A percentile compares a stretch with the other conserved stretches of the same genome.
Evolutionary conservation across 495 filamentous ascomycete species (phyloP).

Genomic region (Xylaria castorea): DNA sequence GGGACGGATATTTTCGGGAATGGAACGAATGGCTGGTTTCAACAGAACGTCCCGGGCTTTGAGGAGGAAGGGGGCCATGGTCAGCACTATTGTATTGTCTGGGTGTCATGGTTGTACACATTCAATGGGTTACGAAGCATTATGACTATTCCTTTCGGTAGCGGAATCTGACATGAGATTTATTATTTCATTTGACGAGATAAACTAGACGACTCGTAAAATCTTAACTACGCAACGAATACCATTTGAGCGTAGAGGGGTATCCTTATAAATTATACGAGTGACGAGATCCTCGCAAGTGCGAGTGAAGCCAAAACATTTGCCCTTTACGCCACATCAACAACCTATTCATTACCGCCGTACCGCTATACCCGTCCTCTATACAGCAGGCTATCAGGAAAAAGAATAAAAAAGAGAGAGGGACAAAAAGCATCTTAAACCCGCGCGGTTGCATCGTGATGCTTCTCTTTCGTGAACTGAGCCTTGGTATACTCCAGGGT

Average conservation of each 20-base stretch:
- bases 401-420: neutral
- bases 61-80: neutral
- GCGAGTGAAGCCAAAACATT: neutral
- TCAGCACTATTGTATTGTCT: neutral
- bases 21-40: neutral
- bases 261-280: slow-evolving; percentile 11
- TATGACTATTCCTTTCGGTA: slow-evolving; percentile 2
- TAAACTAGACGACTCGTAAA: neutral
- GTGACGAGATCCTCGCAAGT: neutral
- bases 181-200: neutral
- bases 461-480: slow-evolving; percentile 37
- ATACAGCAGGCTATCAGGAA: neutral
- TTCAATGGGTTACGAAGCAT: slow-evolving; percentile 5
- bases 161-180: neutral
- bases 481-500: slow-evolving; percentile 34
- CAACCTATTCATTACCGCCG: neutral
- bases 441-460: slow-evolving; percentile 34
- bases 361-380: neutral
- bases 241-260: slow-evolving; percentile 3
- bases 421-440: slow-evolving; percentile 27
- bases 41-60: neutral
- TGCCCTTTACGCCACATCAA: neutral
- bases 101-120: neutral
- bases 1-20: neutral
- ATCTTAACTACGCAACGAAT: neutral